Evolutionary conservation across 805 yeast species (phyloP), one percentile per base, ranked within the genome.

Genomic region (Clavispora fructus): DNA sequence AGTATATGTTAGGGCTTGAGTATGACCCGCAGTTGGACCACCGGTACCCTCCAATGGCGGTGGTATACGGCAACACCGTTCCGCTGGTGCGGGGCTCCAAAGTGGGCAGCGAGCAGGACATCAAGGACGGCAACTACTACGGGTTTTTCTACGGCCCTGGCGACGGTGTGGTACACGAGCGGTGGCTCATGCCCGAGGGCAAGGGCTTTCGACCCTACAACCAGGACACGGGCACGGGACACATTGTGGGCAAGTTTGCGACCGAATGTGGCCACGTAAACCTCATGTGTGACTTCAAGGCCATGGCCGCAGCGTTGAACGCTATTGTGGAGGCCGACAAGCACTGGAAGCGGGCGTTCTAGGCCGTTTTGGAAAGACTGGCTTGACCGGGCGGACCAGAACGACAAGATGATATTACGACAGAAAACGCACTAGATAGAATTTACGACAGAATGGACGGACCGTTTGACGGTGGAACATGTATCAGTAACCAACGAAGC

Each of bases 111-210:
- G 60, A 60, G 10, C 77, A 83, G 38, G 94, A 81, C 32, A 81
- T 91, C 48, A 74, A 68, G 47, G 73, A 76, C 35, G 96, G 96
- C 4, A 77, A 80, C 52, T 90, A 86, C 66, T 80, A 77, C 51
- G 83, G 87, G 55, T 85, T 88, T 56, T 80, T 77, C 55, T 90
- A 87, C 57, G 96, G 95, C 0, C 87, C 88, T 5, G 97, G 97
- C 13, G 97, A 91, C 62, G 97, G 97, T 38, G 97, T 91, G 16
- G 88, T 88, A 1, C 87, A 87, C 63, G 87, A 85, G 53, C 79
- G 79, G 51, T 85, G 90, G 85, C 65, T 87, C 41, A 78, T 90
- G 79, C 97, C 97, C 0, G 87, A 85, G 53, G 67, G 67, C 37
- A 74, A 75, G 51, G 95, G 92, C 0, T 89, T 85, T 58, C 35